Evolutionary conservation across 371 early-diverging fungal species (phyloP).

Genomic region (Actinomortierella wolfii): DNA sequence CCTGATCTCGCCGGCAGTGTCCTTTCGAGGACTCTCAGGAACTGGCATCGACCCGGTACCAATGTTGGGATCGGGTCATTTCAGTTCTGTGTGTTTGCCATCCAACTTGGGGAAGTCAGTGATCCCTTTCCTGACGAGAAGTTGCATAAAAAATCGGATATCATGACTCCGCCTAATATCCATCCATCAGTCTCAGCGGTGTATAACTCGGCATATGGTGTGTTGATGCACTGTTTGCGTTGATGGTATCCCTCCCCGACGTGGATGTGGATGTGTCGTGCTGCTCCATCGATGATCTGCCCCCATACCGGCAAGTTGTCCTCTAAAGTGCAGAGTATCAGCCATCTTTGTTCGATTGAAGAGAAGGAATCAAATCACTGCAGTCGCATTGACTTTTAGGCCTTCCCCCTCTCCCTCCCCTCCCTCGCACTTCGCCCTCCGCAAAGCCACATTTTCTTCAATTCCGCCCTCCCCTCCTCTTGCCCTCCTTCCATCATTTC

Average conservation of each 20-base stretch:
- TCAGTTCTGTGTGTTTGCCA: no score
- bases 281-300: constrained; percentile 1
- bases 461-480: no score
- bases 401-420: background rate
- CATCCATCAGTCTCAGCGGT: constrained; percentile 15
- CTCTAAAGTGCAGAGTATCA: constrained; percentile 37
- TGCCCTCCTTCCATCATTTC: no score
- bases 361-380: background rate
- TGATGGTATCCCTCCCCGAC: background rate
- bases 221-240: background rate
- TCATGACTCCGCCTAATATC: background rate
- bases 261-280: background rate
- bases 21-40: no score
- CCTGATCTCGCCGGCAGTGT: no score
- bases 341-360: constrained; percentile 1
- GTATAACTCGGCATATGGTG: no score
- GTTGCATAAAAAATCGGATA: background rate
- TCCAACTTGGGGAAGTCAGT: background rate
- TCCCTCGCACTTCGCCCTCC: no score
- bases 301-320: constrained; percentile 33
- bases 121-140: background rate
- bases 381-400: background rate
- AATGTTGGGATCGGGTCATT: no score
- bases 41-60: no score
- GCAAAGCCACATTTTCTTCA: no score